Conservation (phyloP, 2,329 filamentous ascomycete genomes). For the Sclerotinia nivalis region DNA sequence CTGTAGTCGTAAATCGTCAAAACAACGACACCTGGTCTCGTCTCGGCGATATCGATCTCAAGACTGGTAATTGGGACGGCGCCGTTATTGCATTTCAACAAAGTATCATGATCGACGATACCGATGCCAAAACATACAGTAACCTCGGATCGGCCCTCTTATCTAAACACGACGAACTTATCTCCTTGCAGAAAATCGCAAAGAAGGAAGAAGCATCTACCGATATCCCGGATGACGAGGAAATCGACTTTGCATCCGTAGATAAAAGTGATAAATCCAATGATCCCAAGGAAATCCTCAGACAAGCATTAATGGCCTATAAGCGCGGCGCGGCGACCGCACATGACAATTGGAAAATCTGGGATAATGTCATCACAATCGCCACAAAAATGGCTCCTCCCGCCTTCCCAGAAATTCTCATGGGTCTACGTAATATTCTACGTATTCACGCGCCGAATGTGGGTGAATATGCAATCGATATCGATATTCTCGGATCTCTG, state of each 20-base stretch:
- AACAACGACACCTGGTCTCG: conserved; percentile 87
- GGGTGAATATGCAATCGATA: conserved; percentile 77
- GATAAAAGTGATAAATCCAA: conserved; percentile 39
- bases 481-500: conserved; percentile 68
- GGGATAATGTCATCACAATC: conserved; percentile 93
- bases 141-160: conserved; percentile 86
- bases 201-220: conserved; percentile 37
- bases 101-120: conserved; percentile 81
- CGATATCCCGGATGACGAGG: conserved; percentile 23
- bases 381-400: conserved; percentile 76
- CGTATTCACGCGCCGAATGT: conserved; percentile 65
- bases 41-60: conserved; percentile 82
- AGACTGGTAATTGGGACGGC: conserved; percentile 72
- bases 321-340: conserved; percentile 84
- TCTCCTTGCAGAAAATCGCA: conserved; percentile 43
- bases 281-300: conserved; percentile 51
- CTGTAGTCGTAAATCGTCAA: conserved; percentile 75
- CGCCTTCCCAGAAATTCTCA: conserved; percentile 71
- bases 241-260: neutral
- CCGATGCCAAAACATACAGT: conserved; percentile 90
- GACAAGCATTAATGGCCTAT: conserved; percentile 79
- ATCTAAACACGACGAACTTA: conserved; percentile 60
- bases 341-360: conserved; percentile 86
- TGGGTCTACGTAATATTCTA: conserved; percentile 73
- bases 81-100: conserved; percentile 83